Conservation (phyloP, 2,329 filamentous ascomycete genomes). For the Fusarium azukiicola region DNA sequence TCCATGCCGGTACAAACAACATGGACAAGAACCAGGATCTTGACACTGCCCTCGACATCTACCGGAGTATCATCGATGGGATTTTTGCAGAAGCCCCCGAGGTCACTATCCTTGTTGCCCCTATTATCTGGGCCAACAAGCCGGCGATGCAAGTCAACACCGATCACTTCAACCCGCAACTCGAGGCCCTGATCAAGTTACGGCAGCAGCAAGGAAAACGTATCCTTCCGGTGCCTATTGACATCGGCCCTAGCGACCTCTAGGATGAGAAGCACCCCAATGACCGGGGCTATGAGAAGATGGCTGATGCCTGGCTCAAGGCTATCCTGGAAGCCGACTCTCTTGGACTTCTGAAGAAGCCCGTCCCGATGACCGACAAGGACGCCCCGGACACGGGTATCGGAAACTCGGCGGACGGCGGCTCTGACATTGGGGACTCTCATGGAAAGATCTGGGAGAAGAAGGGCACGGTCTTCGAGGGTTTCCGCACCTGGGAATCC, state of each 20-base stretch:
- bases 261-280: conserved; percentile 43
- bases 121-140: conserved; percentile 44
- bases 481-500: conserved; percentile 6
- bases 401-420: no score
- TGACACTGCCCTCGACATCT: conserved; percentile 27
- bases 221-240: conserved; percentile 37
- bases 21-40: conserved; percentile 34
- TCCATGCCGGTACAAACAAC: conserved; percentile 46
- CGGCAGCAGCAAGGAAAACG: conserved; percentile 29
- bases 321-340: conserved; percentile 34
- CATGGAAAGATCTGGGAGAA: not conserved
- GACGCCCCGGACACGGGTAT: no score
- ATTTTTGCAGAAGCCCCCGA: conserved; percentile 42
- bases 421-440: no score
- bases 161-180: conserved; percentile 34
- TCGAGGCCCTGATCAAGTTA: conserved; percentile 20
- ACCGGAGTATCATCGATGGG: conserved; percentile 27
- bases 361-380: not conserved
- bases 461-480: conserved; percentile 8
- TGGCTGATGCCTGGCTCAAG: conserved; percentile 44
- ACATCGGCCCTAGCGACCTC: conserved; percentile 35
- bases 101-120: conserved; percentile 35
- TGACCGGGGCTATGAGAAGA: conserved; percentile 43
- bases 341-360: conserved; percentile 41
- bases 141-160: conserved; percentile 41